Conservation (phyloP, 495 filamentous ascomycete species). For the Aspergillus saccharolyticus region DNA sequence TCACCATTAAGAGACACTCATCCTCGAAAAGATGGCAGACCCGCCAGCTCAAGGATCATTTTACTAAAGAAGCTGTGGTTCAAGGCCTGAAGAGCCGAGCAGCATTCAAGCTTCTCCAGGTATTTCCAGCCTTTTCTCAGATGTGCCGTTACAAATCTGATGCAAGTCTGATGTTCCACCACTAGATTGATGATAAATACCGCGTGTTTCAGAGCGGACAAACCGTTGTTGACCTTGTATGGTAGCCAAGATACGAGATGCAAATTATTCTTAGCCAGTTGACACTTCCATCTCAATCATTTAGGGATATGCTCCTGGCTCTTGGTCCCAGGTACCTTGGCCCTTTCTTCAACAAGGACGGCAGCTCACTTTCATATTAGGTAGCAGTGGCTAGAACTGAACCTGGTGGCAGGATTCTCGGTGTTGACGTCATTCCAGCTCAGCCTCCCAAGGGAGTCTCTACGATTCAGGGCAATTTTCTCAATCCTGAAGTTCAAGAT, state of each 20-base stretch:
- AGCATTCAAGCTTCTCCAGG: conserved; percentile 86
- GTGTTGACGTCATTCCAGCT: conserved; percentile 89
- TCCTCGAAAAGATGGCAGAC: conserved; percentile 78
- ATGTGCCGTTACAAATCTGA: neutral
- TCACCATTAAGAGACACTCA: conserved; percentile 34
- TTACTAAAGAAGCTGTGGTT: conserved; percentile 64
- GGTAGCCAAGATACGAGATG: conserved; percentile 9
- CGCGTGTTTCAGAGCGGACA: conserved; percentile 70
- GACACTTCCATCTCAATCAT: neutral
- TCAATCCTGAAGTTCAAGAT: conserved; percentile 61
- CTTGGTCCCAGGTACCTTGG: conserved; percentile 76
- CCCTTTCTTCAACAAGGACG: neutral
- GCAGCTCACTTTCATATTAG: conserved; percentile 20
- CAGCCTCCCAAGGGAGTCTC: conserved; percentile 84
- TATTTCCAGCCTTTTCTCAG: conserved; percentile 18
- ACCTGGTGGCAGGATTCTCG: conserved; percentile 74
- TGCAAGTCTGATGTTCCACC: neutral
- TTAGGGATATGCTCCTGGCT: conserved; percentile 88
- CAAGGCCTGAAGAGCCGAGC: conserved; percentile 81
- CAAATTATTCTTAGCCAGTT: neutral
- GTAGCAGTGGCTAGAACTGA: conserved; percentile 76
- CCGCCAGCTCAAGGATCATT: conserved; percentile 68
- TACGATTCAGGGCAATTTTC: conserved; percentile 90
- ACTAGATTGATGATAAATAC: conserved; percentile 74
- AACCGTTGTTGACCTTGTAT: conserved; percentile 83